These are phyloP conservation scores for Plasmodium cynomolgi DNA, from an alignment of 169 alveolate genomes.

Conservation along the genomic window DNA sequence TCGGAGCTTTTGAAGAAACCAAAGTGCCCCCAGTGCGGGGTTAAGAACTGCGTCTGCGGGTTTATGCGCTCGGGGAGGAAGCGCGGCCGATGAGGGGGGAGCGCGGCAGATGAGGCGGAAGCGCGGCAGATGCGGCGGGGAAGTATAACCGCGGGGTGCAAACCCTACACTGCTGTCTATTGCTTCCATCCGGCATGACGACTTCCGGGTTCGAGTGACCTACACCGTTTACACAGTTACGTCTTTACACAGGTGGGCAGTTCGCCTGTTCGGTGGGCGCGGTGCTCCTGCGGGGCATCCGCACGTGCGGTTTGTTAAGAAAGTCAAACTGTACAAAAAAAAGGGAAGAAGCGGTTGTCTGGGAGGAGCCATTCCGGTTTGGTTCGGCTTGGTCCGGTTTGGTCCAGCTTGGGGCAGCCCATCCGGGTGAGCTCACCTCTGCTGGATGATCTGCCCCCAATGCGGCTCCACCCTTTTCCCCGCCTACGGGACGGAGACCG, in stretches of 20 bases:
- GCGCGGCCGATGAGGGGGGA: neutral
- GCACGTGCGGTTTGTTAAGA: neutral
- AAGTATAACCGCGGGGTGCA: neutral
- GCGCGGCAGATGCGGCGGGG: neutral
- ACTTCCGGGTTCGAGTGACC: neutral
- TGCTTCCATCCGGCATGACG: neutral
- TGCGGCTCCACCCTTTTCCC: neutral
- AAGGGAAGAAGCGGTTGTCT: neutral
- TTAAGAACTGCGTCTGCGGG: slow-evolving; percentile 66
- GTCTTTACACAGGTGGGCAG: neutral
- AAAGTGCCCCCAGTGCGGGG: slow-evolving; percentile 64
- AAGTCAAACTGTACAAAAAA: neutral
- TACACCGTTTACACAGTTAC: neutral
- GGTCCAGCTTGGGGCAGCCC: too few species aligned
- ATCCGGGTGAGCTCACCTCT: neutral
- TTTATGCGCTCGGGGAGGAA: slow-evolving; percentile 22
- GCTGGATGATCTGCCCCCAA: neutral
- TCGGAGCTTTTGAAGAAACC: slow-evolving; percentile 38
- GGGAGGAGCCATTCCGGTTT: neutral
- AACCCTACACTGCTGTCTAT: neutral
- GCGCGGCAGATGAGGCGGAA: neutral
- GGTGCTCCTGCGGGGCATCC: neutral
- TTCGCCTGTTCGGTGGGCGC: neutral
- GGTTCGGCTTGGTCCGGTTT: neutral
- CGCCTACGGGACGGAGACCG: neutral